Evolutionary conservation across 306 rosid genomes (phyloP).

Genomic region (Ziziphus jujuba): DNA sequence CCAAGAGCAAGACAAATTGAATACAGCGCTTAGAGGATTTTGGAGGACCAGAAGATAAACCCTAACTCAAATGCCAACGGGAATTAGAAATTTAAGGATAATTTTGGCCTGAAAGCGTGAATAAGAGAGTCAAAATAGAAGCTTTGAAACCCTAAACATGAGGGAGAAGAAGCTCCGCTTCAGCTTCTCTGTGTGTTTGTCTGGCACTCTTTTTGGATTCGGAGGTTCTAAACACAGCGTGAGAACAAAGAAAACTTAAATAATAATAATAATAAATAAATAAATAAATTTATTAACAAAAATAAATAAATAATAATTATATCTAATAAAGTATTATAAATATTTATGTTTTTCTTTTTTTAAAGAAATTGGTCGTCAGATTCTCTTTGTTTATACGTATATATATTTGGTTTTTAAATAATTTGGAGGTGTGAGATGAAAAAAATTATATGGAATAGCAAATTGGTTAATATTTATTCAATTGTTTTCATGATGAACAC

Average conservation of each 20-base stretch:
- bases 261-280: too few species aligned
- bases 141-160: constrained; percentile 5
- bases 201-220: background rate
- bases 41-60: constrained; percentile 4
- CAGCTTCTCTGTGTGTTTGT: background rate
- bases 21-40: background rate
- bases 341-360: too few species aligned
- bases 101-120: background rate
- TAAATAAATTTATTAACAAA: too few species aligned
- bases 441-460: too few species aligned
- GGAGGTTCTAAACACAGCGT: constrained; percentile 18
- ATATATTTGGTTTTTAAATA: too few species aligned
- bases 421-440: too few species aligned
- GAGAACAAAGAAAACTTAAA: constrained; percentile 1
- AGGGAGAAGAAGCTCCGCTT: background rate
- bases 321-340: too few species aligned
- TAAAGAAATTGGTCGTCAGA: too few species aligned
- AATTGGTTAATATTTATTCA: too few species aligned
- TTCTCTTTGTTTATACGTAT: too few species aligned
- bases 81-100: background rate
- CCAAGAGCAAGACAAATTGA: background rate
- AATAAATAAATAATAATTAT: too few species aligned
- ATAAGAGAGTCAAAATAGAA: constrained; percentile 1
- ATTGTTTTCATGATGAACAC: too few species aligned
- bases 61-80: background rate